Evolutionary conservation across 768 basidiomycete genomes (phyloP), one percentile per base, ranked within the genome.

Genomic region (Amanita polypyramis): DNA sequence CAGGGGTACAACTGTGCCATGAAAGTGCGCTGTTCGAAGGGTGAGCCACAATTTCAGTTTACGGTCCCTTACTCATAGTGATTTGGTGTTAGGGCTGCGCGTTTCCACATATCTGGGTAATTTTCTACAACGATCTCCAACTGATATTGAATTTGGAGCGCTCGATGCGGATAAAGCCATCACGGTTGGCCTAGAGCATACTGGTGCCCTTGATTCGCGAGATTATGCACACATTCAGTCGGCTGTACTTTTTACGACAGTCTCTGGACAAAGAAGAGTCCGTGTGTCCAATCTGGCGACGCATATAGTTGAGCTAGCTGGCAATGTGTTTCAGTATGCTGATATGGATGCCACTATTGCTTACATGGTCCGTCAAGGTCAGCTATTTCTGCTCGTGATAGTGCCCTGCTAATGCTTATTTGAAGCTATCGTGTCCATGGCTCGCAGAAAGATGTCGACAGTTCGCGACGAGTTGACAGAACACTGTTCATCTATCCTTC

Each of bases 381-480:
- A 56, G 76, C 59, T 4, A 54, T 40, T 20, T 19, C 52, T 42
- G 27, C 43, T n/a, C 12, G 35, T 40, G 37, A 36, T 15, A 15
- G 8, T 4, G 20, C 25, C n/a, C 29, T 37, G n/a, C 10, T 37
- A 17, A 43, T 19, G 21, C 35, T 52, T 44, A 51, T 30, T 23
- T 12, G n/a, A n/a, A 97, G 94, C 90, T 1, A 78, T 95, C 55
- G 64, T 75, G 0, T 70, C 74, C 38, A 73, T 91, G 64, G 56
- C 72, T 3, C 69, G 63, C 4, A 76, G 79, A 53, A 74, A 76
- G 55, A 73, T 90, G 54, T 69, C 76, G 1, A 73, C 81, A n/a
- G 87, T 96, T 32, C 73, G 93, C 40, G 91, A 95, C 38, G 77
- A 82, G 25, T 60, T 98, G 46, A 88, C 87, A 0, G 91, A 96